These are phyloP conservation scores for Lactuca saligna DNA, from an alignment of 129 eudicot genomes.

Conservation along the genomic window DNA sequence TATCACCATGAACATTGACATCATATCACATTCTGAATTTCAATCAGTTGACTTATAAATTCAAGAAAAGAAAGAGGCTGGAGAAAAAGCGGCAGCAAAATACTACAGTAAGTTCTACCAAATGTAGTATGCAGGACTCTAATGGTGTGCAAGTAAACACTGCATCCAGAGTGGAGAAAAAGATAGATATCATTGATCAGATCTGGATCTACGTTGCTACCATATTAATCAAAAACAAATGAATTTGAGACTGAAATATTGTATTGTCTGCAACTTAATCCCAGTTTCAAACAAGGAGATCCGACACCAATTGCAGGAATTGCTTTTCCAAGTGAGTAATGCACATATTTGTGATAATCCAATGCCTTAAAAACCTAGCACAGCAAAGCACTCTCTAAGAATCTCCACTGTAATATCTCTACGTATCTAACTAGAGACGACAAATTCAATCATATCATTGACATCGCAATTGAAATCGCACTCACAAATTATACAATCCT, in stretches of 20 bases:
- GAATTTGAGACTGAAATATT: slow-evolving; percentile 3
- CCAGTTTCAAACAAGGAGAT: neutral
- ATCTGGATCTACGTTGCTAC: slow-evolving; percentile 4
- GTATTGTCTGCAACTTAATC: slow-evolving; percentile 2
- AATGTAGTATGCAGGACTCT: slow-evolving; percentile 1
- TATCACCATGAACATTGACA: slow-evolving; percentile 2
- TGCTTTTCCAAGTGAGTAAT: too few relatives aligned
- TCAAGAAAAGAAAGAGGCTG: neutral
- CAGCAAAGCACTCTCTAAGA: neutral
- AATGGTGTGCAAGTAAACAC: slow-evolving; percentile 10
- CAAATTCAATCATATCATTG: slow-evolving; percentile 4
- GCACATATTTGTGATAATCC: too few relatives aligned
- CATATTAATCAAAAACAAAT: slow-evolving; percentile 7
- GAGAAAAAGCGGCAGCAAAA: slow-evolving; percentile 2
- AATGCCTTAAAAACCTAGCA: too few relatives aligned
- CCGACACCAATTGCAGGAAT: too few relatives aligned
- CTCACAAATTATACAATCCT: neutral
- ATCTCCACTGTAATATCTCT: neutral
- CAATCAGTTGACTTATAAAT: neutral
- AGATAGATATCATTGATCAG: neutral
- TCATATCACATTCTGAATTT: neutral
- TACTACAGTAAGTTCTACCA: slow-evolving; percentile 4
- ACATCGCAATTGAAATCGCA: slow-evolving; percentile 1
- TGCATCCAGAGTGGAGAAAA: slow-evolving; percentile 1
- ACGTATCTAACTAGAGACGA: neutral